Percentiles rank a stretch among this genome's conserved stretches.
Conservation (phyloP, 108 stramenopile species). For the Conticribra weissflogii region DNA sequence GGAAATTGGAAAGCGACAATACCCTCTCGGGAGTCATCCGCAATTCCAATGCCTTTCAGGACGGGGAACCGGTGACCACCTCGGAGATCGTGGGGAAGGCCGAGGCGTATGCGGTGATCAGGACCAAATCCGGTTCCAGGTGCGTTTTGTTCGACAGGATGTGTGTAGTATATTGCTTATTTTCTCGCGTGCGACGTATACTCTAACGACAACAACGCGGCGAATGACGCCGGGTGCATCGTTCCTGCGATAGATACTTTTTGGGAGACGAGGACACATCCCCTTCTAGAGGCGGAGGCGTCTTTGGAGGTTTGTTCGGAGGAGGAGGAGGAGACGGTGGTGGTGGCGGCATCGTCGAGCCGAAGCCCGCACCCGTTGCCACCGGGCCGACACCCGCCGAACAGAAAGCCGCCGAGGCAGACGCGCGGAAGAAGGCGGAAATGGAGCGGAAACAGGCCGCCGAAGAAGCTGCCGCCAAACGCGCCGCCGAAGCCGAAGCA, state of each 20-base stretch:
- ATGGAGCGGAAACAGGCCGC: no score
- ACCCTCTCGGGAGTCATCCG: constrained; percentile 56
- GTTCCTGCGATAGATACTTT: constrained; percentile 48
- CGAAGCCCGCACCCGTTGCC: constrained; percentile 1
- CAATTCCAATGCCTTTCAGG: constrained; percentile 50
- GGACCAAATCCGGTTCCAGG: constrained; percentile 59
- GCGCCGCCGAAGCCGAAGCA: constrained; percentile 7
- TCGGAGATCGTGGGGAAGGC: constrained; percentile 46
- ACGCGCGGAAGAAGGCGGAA: no score
- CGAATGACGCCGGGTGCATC: no score
- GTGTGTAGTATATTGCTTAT: constrained; percentile 21
- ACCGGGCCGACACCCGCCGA: no score
- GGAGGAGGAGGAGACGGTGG: no score
- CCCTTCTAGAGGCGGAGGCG: constrained; percentile 38
- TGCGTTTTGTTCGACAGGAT: constrained; percentile 41
- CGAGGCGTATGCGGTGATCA: constrained; percentile 40
- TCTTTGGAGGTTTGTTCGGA: constrained; percentile 32
- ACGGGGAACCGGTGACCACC: constrained; percentile 54
- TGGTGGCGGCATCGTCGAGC: no score
- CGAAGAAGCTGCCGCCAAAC: constrained; percentile 3
- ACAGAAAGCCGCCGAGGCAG: no score
- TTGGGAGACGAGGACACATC: constrained; percentile 49
- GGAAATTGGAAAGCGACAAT: constrained; percentile 57
- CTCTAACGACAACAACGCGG: constrained; percentile 32
- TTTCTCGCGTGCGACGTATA: constrained; percentile 26